Evolutionary conservation across 768 basidiomycete species (phyloP).

Genomic region (Lepiota venenata): DNA sequence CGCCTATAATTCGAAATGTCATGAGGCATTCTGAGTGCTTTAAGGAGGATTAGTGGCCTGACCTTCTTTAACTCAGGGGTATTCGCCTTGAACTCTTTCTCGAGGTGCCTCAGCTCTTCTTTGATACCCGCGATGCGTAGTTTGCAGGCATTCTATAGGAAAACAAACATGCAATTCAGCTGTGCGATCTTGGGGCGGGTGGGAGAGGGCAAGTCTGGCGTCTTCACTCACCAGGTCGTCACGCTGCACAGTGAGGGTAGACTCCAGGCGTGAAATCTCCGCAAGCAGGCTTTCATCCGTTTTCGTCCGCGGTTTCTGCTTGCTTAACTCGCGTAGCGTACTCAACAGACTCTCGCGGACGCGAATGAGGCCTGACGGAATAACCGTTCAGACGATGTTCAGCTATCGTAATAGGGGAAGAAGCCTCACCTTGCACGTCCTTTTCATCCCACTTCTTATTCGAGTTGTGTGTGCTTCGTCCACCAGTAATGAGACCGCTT

Average conservation of each 20-base stretch:
- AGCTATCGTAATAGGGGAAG: background rate
- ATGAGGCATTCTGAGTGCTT: background rate
- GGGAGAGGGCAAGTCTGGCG: background rate
- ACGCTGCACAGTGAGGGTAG: slow-evolving; percentile 64
- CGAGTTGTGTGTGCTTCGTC: slow-evolving; percentile 70
- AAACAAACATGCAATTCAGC: slow-evolving; percentile 19
- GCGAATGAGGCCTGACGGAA: slow-evolving; percentile 39
- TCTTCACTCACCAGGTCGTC: slow-evolving; percentile 73
- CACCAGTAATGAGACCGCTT: slow-evolving; percentile 96
- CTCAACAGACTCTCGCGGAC: slow-evolving; percentile 66
- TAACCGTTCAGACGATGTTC: background rate
- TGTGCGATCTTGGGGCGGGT: background rate
- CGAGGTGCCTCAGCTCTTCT: slow-evolving; percentile 81
- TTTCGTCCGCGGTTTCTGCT: slow-evolving; percentile 80
- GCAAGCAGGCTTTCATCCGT: slow-evolving; percentile 76
- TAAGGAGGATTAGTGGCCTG: background rate
- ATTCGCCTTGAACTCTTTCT: slow-evolving; percentile 63
- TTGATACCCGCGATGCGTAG: slow-evolving; percentile 73
- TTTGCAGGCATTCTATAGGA: slow-evolving; percentile 76
- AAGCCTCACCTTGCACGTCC: slow-evolving; percentile 72
- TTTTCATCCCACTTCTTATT: slow-evolving; percentile 94
- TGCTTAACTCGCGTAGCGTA: slow-evolving; percentile 80
- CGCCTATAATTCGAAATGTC: slow-evolving; percentile 35
- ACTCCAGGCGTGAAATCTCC: slow-evolving; percentile 78
- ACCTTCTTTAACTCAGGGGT: slow-evolving; percentile 75